Evolutionary conservation across 2,329 filamentous ascomycete species (phyloP).

Genomic region (Hypoxylon rubiginosum): DNA sequence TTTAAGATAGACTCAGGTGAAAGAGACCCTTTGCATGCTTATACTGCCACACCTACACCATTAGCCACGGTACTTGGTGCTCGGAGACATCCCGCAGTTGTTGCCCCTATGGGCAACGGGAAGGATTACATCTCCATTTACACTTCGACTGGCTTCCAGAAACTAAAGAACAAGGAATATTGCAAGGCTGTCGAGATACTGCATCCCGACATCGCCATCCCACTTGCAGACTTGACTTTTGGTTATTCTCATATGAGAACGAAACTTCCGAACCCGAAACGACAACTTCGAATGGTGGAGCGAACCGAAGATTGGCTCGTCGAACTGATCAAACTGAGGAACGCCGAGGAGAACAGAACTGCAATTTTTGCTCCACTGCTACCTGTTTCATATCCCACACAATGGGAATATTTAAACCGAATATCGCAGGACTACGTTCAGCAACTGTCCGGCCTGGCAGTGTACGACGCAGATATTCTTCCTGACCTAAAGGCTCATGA

Average conservation of each 20-base stretch:
- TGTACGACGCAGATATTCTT: constrained; percentile 81
- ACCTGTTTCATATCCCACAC: constrained; percentile 79
- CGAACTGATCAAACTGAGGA: constrained; percentile 69
- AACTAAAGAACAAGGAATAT: constrained; percentile 78
- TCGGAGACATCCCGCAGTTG: constrained; percentile 81
- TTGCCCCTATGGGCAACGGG: constrained; percentile 78
- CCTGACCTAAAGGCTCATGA: constrained; percentile 72
- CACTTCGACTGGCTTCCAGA: constrained; percentile 87
- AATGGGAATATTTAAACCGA: constrained; percentile 83
- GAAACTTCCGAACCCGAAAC: constrained; percentile 72
- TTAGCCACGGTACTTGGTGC: constrained; percentile 80
- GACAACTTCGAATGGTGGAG: constrained; percentile 85
- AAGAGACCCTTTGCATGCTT: constrained; percentile 76
- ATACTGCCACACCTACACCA: constrained; percentile 78
- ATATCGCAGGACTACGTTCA: constrained; percentile 73
- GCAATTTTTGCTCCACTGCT: constrained; percentile 76
- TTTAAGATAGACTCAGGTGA: constrained; percentile 55
- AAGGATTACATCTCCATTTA: constrained; percentile 80
- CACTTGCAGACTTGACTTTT: constrained; percentile 79
- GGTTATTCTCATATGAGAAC: constrained; percentile 50
- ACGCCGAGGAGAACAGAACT: constrained; percentile 49
- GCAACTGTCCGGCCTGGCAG: constrained; percentile 75
- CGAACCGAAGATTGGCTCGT: constrained; percentile 86
- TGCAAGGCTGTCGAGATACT: constrained; percentile 73
- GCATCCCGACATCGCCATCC: constrained; percentile 83